Evolutionary conservation across 495 filamentous ascomycete genomes (phyloP), one percentile per base, ranked within the genome.

Genomic region (Hypoxylon lenormandii): DNA sequence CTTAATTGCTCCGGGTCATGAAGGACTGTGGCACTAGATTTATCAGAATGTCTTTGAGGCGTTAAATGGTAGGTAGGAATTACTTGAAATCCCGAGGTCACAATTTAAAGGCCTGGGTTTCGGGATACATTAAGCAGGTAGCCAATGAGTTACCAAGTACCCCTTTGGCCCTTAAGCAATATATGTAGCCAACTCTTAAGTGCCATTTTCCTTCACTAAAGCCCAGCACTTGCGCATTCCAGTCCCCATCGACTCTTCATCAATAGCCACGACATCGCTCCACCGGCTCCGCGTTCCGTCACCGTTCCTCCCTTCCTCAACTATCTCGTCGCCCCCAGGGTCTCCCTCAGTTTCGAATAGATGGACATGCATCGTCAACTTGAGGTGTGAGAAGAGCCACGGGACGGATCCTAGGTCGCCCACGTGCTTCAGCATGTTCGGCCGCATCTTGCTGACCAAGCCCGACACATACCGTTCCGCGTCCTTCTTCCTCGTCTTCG

Each of bases 151-250:
- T 7, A 28, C 26, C 7, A 28, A 28, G 26, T 28, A 28, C 7
- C 26, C 7, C 26, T 28, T 3, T 3, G 7, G 3, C 7, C 26
- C 26, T 28, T 7, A 3, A 28, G 26, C 26, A 28, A 28, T 28
- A 28, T 3, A 28, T 28, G 3, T 28, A 28, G 26, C 26, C 7
- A 28, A 28, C 7, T 28, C 26, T 7, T 28, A 28, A 7, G 26
- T 7, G 26, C 7, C 26, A 28, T n/a, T 5, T 45, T 74, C 72
- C 54, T 62, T 73, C 18, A 72, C 72, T 3, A 83, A 56, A 1
- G 74, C 65, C 81, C 81, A 84, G 55, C 82, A 84, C 40, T 80
- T 80, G 15, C 76, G 75, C 81, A 84, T 84, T 0, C 82, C 82
- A 0, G 80, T 82, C 0, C 82, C 82, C 80, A 84, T 83, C 1